phyloP scores from a whole-genome alignment of 2,329 filamentous ascomycete genomes.

The Aspergillus pseudoterreus region DNA sequence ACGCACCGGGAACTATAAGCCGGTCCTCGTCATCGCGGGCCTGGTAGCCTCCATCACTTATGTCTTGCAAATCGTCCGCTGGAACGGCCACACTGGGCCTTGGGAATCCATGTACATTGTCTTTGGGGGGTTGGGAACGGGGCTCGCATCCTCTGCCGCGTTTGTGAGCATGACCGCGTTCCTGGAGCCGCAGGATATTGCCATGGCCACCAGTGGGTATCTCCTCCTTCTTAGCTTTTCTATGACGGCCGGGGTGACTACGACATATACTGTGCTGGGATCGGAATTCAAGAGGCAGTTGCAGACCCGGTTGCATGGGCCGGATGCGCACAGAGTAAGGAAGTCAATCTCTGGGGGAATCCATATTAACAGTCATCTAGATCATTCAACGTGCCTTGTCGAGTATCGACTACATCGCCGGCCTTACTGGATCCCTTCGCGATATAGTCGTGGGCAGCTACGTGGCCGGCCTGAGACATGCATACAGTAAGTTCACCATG shows the following conservation, averaged over 20 bases:
- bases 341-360: no score
- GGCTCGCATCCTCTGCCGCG: constrained; percentile 43
- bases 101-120: constrained; percentile 59
- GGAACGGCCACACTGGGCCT: constrained; percentile 55
- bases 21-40: constrained; percentile 50
- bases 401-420: constrained; percentile 39
- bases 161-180: constrained; percentile 51
- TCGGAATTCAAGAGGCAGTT: constrained; percentile 32
- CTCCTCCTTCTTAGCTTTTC: constrained; percentile 47
- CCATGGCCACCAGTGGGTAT: constrained; percentile 48
- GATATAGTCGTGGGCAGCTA: constrained; percentile 28
- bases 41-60: constrained; percentile 51
- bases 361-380: constrained; percentile 20
- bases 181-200: constrained; percentile 45
- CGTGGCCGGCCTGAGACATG: constrained; percentile 23
- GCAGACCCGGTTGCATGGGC: constrained; percentile 25
- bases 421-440: constrained; percentile 20
- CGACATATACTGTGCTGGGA: constrained; percentile 36
- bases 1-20: constrained; percentile 58
- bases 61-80: constrained; percentile 50
- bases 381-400: constrained; percentile 41
- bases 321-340: constrained; percentile 19
- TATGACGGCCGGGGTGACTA: constrained; percentile 38
- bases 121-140: constrained; percentile 53
- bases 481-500: constrained; percentile 21